Evolutionary conservation across 768 basidiomycete species (phyloP).

Genomic region (Tubosaeta sp.): DNA sequence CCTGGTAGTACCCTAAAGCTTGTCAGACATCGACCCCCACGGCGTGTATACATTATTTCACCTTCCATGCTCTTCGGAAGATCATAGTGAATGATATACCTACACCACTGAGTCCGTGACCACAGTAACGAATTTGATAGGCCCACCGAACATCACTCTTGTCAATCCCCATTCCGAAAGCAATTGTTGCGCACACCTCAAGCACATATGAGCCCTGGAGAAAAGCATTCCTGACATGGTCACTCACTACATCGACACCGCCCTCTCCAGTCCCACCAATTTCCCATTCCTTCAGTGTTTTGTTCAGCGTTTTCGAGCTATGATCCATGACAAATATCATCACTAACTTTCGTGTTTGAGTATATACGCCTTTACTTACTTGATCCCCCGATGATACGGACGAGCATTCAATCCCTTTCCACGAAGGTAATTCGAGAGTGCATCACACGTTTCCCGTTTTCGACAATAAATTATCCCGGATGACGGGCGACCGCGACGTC

Average conservation of each 20-base stretch:
- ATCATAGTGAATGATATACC: slow-evolving; percentile 81
- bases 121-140: neutral
- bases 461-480: slow-evolving; percentile 80
- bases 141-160: slow-evolving; percentile 64
- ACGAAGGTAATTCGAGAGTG: slow-evolving; percentile 58
- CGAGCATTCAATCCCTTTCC: slow-evolving; percentile 61
- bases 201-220: neutral
- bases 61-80: slow-evolving; percentile 83
- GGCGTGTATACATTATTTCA: slow-evolving; percentile 19
- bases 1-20: slow-evolving; percentile 73
- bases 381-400: slow-evolving; percentile 73
- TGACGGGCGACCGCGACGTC: slow-evolving; percentile 53
- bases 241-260: slow-evolving; percentile 59
- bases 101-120: slow-evolving; percentile 13
- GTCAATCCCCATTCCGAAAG: slow-evolving; percentile 86
- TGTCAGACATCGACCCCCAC: neutral
- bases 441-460: slow-evolving; percentile 58
- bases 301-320: slow-evolving; percentile 48
- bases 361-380: slow-evolving; percentile 30
- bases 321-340: neutral
- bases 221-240: neutral
- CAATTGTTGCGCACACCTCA: slow-evolving; percentile 75
- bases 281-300: slow-evolving; percentile 57
- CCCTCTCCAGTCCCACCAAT: slow-evolving; percentile 47
- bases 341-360: neutral